Base-by-base conservation (phyloP, 371 early-diverging fungal species). In the Mucor saturninus region DNA sequence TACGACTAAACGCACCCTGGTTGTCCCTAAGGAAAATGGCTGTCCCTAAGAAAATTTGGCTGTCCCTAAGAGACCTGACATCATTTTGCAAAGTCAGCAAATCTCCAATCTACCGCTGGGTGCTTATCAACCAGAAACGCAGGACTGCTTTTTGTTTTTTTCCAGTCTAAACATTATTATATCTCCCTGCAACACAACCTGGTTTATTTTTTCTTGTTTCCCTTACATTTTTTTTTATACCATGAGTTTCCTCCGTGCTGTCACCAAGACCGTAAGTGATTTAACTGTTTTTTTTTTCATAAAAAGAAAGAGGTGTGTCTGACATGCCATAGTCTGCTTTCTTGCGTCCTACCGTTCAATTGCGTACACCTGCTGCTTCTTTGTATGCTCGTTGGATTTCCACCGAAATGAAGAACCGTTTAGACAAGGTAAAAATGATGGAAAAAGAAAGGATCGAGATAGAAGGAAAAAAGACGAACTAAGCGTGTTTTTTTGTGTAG, bases 331-430 rank as follows among this genome's bases (percentile, higher is more conserved):
- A 80, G 80, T 67, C 80, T 39, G 60, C 72, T 15, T 65, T 80
- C 52, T 57, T 77, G 32, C 77, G 80, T 43, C 77, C 80, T 53
- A 53, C 65, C 28, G 37, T 66, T 8, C 68, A 75, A 38, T 48
- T 71, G 60, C 72, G 75, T 48, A 55, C 69, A 29, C 48, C 61
- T 14, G 26, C 32, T 15, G 54, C 62, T 46, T 71, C 79, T 45
- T 54, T 78, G 38, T 76, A 61, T 54, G 75, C 77, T 29, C 78
- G 81, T 52, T 98, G 97, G 96, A 91, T 97, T 89, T 89, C 93
- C 9, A 89, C 92, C 43, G 77, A 79, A 51, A 78, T 95, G 53
- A 84, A 86, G 28, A 69, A 80, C 45, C 81, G 88, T 40, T 85
- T 95, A 55, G 79, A 88, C 14, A 80, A 87, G 74, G 81, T 76